Conservation (phyloP, 257 asterid genomes). For the Lantana camara region DNA sequence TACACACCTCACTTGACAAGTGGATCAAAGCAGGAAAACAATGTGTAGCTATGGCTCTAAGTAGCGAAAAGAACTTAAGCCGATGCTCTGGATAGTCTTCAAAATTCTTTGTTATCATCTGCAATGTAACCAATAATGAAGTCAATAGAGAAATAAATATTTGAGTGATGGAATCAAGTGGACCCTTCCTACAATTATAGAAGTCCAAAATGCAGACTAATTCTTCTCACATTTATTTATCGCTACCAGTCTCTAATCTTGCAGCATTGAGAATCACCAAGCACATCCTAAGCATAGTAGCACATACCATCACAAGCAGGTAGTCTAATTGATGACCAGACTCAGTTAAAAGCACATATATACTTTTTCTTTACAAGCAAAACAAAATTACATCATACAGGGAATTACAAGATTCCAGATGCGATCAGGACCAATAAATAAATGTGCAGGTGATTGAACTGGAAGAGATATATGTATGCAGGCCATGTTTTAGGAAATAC, state of each 20-base stretch:
- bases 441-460: background rate
- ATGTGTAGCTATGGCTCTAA: slow-evolving; percentile 90
- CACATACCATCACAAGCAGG: background rate
- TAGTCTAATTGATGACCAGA: background rate
- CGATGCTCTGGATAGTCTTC: slow-evolving; percentile 99
- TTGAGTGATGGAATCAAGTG: background rate
- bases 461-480: background rate
- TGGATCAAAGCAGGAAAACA: slow-evolving; percentile 92
- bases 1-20: slow-evolving; percentile 83
- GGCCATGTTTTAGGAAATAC: too few species aligned
- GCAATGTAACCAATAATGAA: slow-evolving; percentile 17
- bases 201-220: slow-evolving; percentile 9
- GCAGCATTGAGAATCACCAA: slow-evolving; percentile 4
- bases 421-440: background rate
- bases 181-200: slow-evolving; percentile 1
- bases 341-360: background rate
- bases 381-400: background rate
- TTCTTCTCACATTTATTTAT: background rate
- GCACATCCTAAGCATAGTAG: slow-evolving; percentile 7
- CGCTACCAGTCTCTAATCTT: slow-evolving; percentile 12
- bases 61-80: slow-evolving; percentile 91
- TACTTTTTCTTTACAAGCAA: too few species aligned
- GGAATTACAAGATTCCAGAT: background rate
- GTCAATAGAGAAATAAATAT: background rate
- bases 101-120: slow-evolving; percentile 98